Conservation (phyloP, 306 rosid species). For the Cicer yamashitae region DNA sequence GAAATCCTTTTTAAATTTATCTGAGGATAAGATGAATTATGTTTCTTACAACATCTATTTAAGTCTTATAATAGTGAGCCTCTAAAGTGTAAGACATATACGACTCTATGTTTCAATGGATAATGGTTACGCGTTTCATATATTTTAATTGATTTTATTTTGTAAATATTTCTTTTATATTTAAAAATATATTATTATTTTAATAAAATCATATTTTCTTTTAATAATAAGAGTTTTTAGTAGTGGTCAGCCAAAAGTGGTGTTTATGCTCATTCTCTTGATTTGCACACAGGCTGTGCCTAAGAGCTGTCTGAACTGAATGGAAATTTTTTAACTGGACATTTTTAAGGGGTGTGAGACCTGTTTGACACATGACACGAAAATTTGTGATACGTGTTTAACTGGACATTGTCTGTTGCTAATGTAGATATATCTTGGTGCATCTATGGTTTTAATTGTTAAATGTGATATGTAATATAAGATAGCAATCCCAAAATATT, state of each 20-base stretch:
- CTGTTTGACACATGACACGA: background rate
- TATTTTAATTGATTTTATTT: too few species aligned
- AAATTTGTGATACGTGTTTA: background rate
- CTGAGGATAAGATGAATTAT: background rate
- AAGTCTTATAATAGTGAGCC: background rate
- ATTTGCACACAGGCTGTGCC: too few species aligned
- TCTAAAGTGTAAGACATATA: background rate
- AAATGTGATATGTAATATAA: slow-evolving; percentile 7
- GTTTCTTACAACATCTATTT: background rate
- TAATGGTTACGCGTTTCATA: too few species aligned
- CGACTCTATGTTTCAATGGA: background rate
- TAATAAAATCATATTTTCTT: too few species aligned
- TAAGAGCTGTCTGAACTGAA: too few species aligned
- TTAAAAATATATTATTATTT: too few species aligned
- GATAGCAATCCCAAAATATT: slow-evolving; percentile 24
- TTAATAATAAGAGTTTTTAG: too few species aligned
- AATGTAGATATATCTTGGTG: background rate
- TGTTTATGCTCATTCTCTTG: too few species aligned
- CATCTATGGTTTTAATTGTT: slow-evolving; percentile 13
- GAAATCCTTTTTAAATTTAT: background rate
- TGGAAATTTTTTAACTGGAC: too few species aligned
- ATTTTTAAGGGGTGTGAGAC: background rate
- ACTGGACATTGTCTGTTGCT: background rate
- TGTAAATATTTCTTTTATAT: too few species aligned
- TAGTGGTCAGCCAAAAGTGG: too few species aligned